Evolutionary conservation across 1,139 yeast species (phyloP), one percentile per base, ranked within the genome.

Genomic region (Groenewaldozyma sp.): DNA sequence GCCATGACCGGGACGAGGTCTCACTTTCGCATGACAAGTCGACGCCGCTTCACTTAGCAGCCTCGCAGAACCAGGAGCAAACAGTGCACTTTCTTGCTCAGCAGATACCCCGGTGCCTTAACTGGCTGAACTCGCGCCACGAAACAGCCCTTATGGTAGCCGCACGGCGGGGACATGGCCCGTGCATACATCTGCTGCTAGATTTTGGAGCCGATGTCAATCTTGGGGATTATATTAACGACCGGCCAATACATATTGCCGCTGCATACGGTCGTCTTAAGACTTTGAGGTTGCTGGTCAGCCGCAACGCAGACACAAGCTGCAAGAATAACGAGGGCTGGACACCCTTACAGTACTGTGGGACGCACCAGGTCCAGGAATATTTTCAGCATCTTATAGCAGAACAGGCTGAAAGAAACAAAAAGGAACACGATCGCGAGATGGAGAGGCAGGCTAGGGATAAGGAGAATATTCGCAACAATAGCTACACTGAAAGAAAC

Each of bases 171-270:
- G 87, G 91, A 38, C 78, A 75, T 54, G 73, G 70, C 44, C 83
- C 82, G 36, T 86, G 94, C 38, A 65, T 82, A 31, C 76, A 74
- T 45, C 62, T 87, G 36, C 61, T 88, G 24, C 63, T 88, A 13
- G 88, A 83, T 40, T 78, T 83, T 49, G 95, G 94, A 3, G 95
- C 95, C 3, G 76, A 82, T 51, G 71, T 81, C 49, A 68, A 73
- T 41, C 51, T 70, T 2, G 66, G 68, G 19, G 65, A 62, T 21
- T 39, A 40, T 10, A 65, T 71, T 27, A 93, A 91, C 2, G 81
- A 84, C 54, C 78, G 91, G 10, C 78, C 93, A 4, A 61, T 88
- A 24, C 97, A 88, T 58, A 61, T 82, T 17, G 86, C 94, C 6
- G 76, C 87, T 51, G 84, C 84, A 45, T 78, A 73, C 53, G 95